Conservation (phyloP, 306 rosid species). For the Vigna trinervia region DNA sequence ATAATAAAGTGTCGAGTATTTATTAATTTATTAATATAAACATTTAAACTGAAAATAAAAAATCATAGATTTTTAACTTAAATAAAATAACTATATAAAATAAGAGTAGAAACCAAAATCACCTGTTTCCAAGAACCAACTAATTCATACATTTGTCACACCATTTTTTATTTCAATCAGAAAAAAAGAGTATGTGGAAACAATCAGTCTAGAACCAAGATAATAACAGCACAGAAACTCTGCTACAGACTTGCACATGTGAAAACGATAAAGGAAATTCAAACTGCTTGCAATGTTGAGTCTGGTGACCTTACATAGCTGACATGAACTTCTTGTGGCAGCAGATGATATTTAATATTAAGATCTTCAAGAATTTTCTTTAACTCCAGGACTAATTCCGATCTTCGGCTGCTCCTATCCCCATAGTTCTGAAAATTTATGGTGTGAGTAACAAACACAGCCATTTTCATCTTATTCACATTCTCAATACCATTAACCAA, state of each 20-base stretch:
- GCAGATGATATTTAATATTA: constrained; percentile 67
- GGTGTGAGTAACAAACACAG: constrained; percentile 64
- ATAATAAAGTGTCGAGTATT: too few species aligned
- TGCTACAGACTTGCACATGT: background rate
- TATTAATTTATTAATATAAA: too few species aligned
- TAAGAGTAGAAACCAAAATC: background rate
- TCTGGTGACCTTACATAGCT: constrained; percentile 47
- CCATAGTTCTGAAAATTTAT: constrained; percentile 81
- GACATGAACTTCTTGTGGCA: constrained; percentile 73
- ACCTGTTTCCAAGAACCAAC: background rate
- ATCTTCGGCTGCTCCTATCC: constrained; percentile 70
- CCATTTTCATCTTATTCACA: constrained; percentile 75
- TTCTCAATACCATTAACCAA: constrained; percentile 72
- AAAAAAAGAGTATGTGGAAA: background rate
- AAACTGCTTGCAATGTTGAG: constrained; percentile 34
- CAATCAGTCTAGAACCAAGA: background rate
- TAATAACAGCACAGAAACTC: background rate
- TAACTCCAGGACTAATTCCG: constrained; percentile 77
- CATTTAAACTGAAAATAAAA: too few species aligned
- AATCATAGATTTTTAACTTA: too few species aligned
- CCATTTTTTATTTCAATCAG: background rate
- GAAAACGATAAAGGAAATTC: constrained; percentile 30
- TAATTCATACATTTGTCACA: background rate
- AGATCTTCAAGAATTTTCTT: constrained; percentile 81
- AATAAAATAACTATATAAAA: too few species aligned